Base-by-base conservation (phyloP, 192 early-diverging fungal species). In the Coemansia sp. region DNA sequence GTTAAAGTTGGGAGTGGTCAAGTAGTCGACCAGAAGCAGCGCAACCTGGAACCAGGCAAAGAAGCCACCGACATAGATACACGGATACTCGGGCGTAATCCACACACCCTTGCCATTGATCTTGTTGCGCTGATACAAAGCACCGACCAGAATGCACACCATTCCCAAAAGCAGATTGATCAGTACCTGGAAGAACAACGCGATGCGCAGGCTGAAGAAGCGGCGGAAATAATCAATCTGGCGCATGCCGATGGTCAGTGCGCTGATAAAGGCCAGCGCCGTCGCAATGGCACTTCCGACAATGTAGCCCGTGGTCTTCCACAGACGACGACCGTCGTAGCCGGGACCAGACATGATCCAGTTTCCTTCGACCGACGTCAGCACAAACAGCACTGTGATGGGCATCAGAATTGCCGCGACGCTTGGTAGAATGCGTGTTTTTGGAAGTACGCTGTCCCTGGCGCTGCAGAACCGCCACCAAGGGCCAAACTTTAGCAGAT, bases 1-100 rank as follows among this genome's bases (percentile, higher is more conserved):
- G 69, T 74, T 77, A 42, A 77, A 83, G 66, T 69, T 77, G 12
- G 68, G 72, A 2, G 80, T 83, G 16, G 71, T 77, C 0, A 49
- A 22, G 48, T 66, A 72, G 66, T 83, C 80, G 0, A 65, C 57
- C 0, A 66, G 16, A 59, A 83, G 51, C 40, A 83, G 63, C 40
- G 38, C 34, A 1, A 66, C 68, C 61, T 83, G 80, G 51, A 83
- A 36, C 38, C 65, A 68, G 0, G 80, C 80, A 52, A 83, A 48
- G n/a, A 40, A 50, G 8, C 50, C 74, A 48, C 80, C 80, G 17
- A 74, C 69, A 34, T 71, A 83, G 50, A 83, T 68, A 36, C 80
- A 83, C 45, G 63, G 62, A 55, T 77, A 77, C 62, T 83, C 80
- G 45, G 80, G 80, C 3, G 75, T 72, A 45, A 82, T 72, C 70